phyloP scores from a whole-genome alignment of 1,284 basidiomycete species.

The Earliella scabrosa region DNA sequence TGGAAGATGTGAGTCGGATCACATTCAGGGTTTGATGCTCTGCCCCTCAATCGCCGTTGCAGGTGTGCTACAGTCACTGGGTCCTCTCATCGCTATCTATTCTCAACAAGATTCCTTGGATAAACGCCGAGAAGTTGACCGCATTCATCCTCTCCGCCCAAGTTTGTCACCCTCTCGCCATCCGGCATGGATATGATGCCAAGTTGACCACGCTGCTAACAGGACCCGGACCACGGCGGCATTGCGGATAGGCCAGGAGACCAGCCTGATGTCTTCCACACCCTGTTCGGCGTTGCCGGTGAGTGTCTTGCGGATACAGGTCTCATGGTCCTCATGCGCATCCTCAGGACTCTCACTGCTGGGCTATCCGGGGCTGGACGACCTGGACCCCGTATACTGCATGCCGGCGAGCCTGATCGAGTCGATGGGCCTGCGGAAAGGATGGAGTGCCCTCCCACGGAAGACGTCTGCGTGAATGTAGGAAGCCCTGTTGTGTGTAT shows the following conservation, averaged over 20 bases:
- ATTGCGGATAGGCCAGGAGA: slow-evolving; percentile 95
- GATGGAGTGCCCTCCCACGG: slow-evolving; percentile 63
- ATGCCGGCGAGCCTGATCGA: slow-evolving; percentile 87
- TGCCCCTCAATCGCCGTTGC: slow-evolving; percentile 5
- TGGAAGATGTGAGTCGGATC: slow-evolving; percentile 82
- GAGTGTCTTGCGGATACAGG: slow-evolving; percentile 26
- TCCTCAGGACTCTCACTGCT: slow-evolving; percentile 83
- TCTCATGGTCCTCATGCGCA: not conserved
- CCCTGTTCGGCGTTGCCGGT: slow-evolving; percentile 92
- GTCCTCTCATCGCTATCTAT: slow-evolving; percentile 91
- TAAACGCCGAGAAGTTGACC: slow-evolving; percentile 83
- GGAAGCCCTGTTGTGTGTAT: not conserved
- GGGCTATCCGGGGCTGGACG: slow-evolving; percentile 83
- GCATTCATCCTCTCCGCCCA: slow-evolving; percentile 90
- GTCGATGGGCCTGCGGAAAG: slow-evolving; percentile 66
- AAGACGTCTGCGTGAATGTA: not conserved
- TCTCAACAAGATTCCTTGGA: slow-evolving; percentile 86
- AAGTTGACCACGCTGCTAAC: not conserved
- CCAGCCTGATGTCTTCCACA: slow-evolving; percentile 97
- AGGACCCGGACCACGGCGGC: slow-evolving; percentile 92
- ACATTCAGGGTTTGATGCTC: not conserved
- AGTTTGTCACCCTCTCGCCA: slow-evolving; percentile 45
- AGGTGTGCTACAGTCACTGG: slow-evolving; percentile 99
- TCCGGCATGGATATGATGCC: not conserved
- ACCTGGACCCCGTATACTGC: slow-evolving; percentile 95